Base-by-base conservation (phyloP, 1,139 yeast species). In the Suhomyces coccinellae region DNA sequence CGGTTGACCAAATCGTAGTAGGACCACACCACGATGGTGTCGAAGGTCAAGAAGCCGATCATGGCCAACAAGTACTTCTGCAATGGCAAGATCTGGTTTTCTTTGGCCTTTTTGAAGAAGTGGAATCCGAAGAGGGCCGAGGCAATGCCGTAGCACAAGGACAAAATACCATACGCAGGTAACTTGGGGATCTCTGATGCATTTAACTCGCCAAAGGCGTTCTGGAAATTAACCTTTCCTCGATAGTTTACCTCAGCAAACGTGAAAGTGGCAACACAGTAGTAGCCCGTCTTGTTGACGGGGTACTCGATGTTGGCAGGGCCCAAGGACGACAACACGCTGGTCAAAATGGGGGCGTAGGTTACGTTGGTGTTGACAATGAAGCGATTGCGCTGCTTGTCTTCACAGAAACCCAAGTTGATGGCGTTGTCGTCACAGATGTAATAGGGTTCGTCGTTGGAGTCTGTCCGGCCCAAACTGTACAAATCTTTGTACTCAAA, bases 181-280 rank as follows among this genome's bases (percentile, higher is more conserved):
- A 93, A 75, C 59, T 91, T 89, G 22, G 98, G 97, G 52, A 89
- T 85, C 63, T 93, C 96, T 42, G 93, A 75, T 5, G 96, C 99
- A 33, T 95, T 80, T 49, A 93, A 73, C 51, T 87, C 80, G 45
- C 99, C 99, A 66, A 79, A 93, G 3, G 98, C 88, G 66, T 90
- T 91, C 68, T 89, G 95, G 67, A 88, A 93, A 57, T 83, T 83
- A 34, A 86, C 84, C 20, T 69, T 67, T 11, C 93, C 88, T 42
- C 73, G 65, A 63, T 85, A 93, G 36, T 75, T 69, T 30, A 72
- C 60, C 30, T 62, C 62, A 5, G 59, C 56, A 35, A 14, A 31
- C 12, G 63, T 59, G 14, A 72, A 80, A 0, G 95, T 85, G 2
- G 90, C 82, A 26, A 93, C 85, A 71, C 99, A 93, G 69, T 91